Percentiles rank a stretch among this genome's conserved stretches.
phyloP scores from a whole-genome alignment of 805 yeast genomes.

The Ogataea ganodermae region DNA sequence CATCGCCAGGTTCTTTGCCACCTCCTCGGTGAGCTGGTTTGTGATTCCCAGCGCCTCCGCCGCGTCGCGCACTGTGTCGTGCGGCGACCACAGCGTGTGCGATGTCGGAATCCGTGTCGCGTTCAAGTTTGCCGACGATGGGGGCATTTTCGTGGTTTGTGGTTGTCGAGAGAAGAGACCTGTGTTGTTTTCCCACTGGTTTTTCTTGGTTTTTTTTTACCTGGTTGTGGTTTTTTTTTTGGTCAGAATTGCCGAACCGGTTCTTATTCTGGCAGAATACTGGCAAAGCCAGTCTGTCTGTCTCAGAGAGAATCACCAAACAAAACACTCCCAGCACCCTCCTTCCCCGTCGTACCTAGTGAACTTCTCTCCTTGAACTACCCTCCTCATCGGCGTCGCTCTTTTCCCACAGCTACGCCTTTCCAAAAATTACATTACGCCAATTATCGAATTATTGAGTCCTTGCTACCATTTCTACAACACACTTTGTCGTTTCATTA shows the following conservation, averaged over 20 bases:
- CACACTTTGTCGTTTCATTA: too few relatives aligned
- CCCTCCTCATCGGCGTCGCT: too few relatives aligned
- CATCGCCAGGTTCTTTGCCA: slow-evolving; percentile 94
- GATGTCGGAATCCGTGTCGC: slow-evolving; percentile 59
- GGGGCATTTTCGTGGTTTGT: slow-evolving; percentile 1
- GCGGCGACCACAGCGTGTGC: slow-evolving; percentile 95
- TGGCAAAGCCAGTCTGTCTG: too few relatives aligned
- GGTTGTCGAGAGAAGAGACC: too few relatives aligned
- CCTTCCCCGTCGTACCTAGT: too few relatives aligned
- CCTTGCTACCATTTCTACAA: too few relatives aligned
- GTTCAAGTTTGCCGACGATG: slow-evolving; percentile 12
- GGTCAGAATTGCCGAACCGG: neutral
- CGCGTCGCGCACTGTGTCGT: slow-evolving; percentile 94
- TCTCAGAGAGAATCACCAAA: too few relatives aligned
- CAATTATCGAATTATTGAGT: too few relatives aligned
- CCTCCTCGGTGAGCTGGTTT: slow-evolving; percentile 78
- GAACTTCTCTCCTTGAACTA: too few relatives aligned
- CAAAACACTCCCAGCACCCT: too few relatives aligned
- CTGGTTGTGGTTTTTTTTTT: neutral
- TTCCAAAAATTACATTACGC: too few relatives aligned
- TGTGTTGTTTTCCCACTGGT: neutral
- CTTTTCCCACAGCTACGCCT: too few relatives aligned
- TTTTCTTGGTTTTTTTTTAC: neutral
- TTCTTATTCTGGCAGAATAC: slow-evolving; percentile 5
- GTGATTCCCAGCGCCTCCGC: slow-evolving; percentile 87